Conservation (phyloP, 495 filamentous ascomycete species). For the Corynascus novoguineensis region DNA sequence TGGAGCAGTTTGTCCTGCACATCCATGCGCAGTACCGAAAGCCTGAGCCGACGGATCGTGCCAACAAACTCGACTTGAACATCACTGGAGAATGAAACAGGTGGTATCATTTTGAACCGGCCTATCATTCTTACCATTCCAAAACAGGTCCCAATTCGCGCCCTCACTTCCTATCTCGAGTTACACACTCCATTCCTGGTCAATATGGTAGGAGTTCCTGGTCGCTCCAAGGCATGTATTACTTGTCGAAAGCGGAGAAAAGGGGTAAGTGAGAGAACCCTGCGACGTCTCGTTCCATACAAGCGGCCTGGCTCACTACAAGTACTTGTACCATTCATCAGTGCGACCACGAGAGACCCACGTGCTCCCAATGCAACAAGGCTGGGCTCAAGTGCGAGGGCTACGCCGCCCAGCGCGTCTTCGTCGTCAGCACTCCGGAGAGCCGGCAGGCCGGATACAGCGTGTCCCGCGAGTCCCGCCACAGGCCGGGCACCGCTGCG, state of each 20-base stretch:
- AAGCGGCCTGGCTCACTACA: not conserved
- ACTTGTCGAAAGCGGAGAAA: slow-evolving; percentile 9
- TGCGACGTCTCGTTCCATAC: not conserved
- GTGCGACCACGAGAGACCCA: slow-evolving; percentile 6
- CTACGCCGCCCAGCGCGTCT: slow-evolving; percentile 6
- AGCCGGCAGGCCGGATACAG: slow-evolving; percentile 8
- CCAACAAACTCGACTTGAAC: not conserved
- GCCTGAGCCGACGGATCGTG: too few relatives aligned
- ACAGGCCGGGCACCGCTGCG: too few relatives aligned
- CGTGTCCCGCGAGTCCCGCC: too few relatives aligned
- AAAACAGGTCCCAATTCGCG: not conserved
- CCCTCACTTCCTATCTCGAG: not conserved
- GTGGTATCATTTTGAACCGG: too few relatives aligned
- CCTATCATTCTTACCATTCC: not conserved
- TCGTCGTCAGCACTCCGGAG: slow-evolving; percentile 14
- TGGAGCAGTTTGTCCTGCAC: too few relatives aligned
- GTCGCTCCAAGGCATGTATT: slow-evolving; percentile 1
- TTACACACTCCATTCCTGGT: too few relatives aligned
- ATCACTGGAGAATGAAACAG: not conserved
- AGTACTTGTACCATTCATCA: too few relatives aligned
- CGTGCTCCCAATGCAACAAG: slow-evolving; percentile 8
- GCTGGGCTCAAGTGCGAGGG: slow-evolving; percentile 7
- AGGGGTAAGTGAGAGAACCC: not conserved
- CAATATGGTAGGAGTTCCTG: slow-evolving; percentile 10
- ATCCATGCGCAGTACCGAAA: too few relatives aligned